Evolutionary conservation across 176 grass and related monocot species (phyloP).

Genomic region (Elaeis guineensis): DNA sequence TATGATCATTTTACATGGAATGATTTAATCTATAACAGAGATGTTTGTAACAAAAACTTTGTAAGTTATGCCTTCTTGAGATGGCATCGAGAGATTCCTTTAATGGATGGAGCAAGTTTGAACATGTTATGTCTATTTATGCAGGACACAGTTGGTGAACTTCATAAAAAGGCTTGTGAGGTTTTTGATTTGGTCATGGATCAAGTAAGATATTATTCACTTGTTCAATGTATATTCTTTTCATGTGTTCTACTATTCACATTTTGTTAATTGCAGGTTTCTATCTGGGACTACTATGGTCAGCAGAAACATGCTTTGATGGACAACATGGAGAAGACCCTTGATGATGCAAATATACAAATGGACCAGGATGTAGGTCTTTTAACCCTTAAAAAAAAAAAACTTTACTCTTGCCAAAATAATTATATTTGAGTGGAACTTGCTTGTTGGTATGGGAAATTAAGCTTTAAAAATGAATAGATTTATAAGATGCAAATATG

Average conservation of each 20-base stretch:
- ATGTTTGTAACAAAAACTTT: too few species aligned
- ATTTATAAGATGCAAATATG: too few species aligned
- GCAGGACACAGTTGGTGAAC: conserved; percentile 78
- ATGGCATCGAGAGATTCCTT: neutral
- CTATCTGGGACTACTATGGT: conserved; percentile 92
- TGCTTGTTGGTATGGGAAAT: too few species aligned
- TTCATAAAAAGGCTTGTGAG: conserved; percentile 77
- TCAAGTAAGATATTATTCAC: conserved; percentile 49
- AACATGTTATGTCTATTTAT: conserved; percentile 4
- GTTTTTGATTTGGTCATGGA: conserved; percentile 81
- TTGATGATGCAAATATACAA: conserved; percentile 97
- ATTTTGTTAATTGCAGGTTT: conserved; percentile 41
- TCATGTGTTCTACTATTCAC: conserved; percentile 6
- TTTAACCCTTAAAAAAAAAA: neutral
- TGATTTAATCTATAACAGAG: too few species aligned
- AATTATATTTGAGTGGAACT: too few species aligned
- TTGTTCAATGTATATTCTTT: conserved; percentile 8
- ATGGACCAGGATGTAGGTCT: conserved; percentile 89
- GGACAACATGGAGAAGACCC: conserved; percentile 93
- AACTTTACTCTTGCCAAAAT: too few species aligned
- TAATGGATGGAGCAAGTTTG: conserved; percentile 3
- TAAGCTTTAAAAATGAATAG: too few species aligned
- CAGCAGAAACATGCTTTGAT: conserved; percentile 85
- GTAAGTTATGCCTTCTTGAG: neutral
- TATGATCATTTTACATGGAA: too few species aligned